Conservation (phyloP, 176 grass and related monocot genomes). For the Eleusine coracana region DNA sequence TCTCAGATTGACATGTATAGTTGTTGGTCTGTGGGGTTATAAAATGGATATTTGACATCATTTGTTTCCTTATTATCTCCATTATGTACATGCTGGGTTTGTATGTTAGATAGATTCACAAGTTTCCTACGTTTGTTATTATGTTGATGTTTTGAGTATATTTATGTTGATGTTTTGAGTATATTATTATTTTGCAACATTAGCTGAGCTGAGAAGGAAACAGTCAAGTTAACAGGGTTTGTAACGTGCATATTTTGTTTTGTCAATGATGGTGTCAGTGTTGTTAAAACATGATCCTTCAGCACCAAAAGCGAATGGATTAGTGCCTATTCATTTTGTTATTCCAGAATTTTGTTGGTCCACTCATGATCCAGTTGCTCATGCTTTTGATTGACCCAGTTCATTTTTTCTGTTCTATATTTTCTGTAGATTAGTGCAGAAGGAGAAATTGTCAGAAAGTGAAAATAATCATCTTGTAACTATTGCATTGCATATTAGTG, state of each 20-base stretch:
- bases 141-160: not conserved
- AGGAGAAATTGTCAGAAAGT: slow-evolving; percentile 41
- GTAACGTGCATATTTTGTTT: not conserved
- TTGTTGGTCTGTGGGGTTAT: slow-evolving; percentile 6
- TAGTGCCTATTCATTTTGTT: not conserved
- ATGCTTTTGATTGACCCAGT: slow-evolving; percentile 9
- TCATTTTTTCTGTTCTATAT: slow-evolving; percentile 16
- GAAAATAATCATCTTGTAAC: slow-evolving; percentile 47
- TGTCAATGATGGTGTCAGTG: not conserved
- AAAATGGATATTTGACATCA: slow-evolving; percentile 23
- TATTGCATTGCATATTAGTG: slow-evolving; percentile 57
- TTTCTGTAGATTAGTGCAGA: slow-evolving; percentile 59
- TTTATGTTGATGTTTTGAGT: not conserved
- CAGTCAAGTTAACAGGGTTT: not conserved
- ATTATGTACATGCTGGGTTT: not conserved
- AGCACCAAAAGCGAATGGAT: not conserved
- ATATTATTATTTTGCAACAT: slow-evolving; percentile 8
- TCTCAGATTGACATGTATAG: slow-evolving; percentile 17
- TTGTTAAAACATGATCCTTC: slow-evolving; percentile 22
- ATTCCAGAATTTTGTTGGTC: slow-evolving; percentile 18
- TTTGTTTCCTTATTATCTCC: not conserved
- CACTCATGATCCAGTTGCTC: slow-evolving; percentile 30
- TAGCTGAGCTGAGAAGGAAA: slow-evolving; percentile 23
- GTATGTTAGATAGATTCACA: slow-evolving; percentile 26
- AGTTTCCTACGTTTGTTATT: not conserved